Conservation (phyloP, 148 eudicot species). For the Cornus kousa region DNA sequence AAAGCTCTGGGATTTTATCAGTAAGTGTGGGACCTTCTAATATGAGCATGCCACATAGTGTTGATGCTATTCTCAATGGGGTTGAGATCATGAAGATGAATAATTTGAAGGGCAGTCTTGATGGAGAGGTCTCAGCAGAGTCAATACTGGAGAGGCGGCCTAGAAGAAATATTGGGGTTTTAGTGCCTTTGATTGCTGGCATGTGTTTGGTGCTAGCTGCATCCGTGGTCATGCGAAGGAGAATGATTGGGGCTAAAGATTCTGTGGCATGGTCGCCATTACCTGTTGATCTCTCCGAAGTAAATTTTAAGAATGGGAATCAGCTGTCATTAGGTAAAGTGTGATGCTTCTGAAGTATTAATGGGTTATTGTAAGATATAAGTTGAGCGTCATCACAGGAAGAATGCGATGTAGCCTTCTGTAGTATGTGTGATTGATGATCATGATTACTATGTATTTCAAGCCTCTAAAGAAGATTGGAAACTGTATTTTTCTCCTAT, state of each 20-base stretch:
- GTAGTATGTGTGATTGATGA: not conserved
- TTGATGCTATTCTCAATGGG: slow-evolving; percentile 78
- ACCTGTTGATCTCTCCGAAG: slow-evolving; percentile 53
- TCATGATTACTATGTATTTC: not conserved
- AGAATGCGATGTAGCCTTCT: not conserved
- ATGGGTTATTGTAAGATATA: slow-evolving; percentile 5
- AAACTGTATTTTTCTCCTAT: not conserved
- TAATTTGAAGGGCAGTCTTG: slow-evolving; percentile 69
- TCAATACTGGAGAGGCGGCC: slow-evolving; percentile 35
- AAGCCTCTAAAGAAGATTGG: not conserved
- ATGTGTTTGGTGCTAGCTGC: slow-evolving; percentile 59
- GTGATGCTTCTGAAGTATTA: slow-evolving; percentile 3
- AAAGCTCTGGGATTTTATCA: slow-evolving; percentile 34
- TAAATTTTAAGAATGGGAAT: slow-evolving; percentile 32
- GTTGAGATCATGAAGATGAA: slow-evolving; percentile 71
- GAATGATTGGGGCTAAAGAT: slow-evolving; percentile 32
- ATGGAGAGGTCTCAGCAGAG: slow-evolving; percentile 51
- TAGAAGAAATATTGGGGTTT: slow-evolving; percentile 27
- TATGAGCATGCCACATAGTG: slow-evolving; percentile 39
- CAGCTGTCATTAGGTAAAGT: slow-evolving; percentile 18
- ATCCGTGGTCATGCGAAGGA: slow-evolving; percentile 53
- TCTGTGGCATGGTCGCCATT: slow-evolving; percentile 59
- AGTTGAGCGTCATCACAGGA: not conserved
- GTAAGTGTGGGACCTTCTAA: slow-evolving; percentile 69
- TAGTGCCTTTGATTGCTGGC: slow-evolving; percentile 49